phyloP scores from a whole-genome alignment of 1,284 basidiomycete species.

The Microbotryomycetes sp. region DNA sequence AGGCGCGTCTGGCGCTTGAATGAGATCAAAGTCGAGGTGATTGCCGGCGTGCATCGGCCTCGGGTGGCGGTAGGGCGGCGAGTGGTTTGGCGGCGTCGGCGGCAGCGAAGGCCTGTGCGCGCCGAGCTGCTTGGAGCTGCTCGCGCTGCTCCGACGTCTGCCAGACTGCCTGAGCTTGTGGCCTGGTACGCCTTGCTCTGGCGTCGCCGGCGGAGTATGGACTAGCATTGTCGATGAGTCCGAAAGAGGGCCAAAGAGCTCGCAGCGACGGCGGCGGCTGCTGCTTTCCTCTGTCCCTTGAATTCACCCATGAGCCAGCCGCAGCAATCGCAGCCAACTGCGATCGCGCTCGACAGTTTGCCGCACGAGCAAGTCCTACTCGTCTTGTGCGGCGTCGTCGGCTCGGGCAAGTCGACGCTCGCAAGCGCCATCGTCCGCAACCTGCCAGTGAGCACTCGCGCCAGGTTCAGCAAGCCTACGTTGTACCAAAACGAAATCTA shows the following conservation, averaged over 20 bases:
- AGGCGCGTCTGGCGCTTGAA: not conserved
- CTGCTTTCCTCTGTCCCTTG: no score
- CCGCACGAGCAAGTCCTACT: constrained; percentile 1
- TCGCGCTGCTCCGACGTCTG: no score
- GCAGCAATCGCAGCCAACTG: no score
- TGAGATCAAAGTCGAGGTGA: no score
- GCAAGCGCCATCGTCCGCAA: constrained; percentile 6
- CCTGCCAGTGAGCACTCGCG: not conserved
- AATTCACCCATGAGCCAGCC: not conserved
- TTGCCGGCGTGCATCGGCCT: no score
- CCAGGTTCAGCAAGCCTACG: no score
- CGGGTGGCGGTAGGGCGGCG: no score
- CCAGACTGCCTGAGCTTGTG: not conserved
- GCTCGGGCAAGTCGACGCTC: constrained; percentile 31
- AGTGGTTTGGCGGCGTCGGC: no score
- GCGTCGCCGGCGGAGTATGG: not conserved
- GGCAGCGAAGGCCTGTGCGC: no score
- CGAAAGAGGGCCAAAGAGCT: no score
- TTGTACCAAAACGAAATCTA: not conserved
- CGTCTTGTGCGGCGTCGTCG: constrained; percentile 29
- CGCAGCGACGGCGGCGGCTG: no score
- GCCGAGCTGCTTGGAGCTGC: no score
- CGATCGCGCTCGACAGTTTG: not conserved
- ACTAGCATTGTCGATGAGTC: not conserved
- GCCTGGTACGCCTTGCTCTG: not conserved